A percentile compares a stretch with the other conserved stretches of the same genome.
phyloP scores from a whole-genome alignment of 306 rosid genomes.

The Sophora flavescens region DNA sequence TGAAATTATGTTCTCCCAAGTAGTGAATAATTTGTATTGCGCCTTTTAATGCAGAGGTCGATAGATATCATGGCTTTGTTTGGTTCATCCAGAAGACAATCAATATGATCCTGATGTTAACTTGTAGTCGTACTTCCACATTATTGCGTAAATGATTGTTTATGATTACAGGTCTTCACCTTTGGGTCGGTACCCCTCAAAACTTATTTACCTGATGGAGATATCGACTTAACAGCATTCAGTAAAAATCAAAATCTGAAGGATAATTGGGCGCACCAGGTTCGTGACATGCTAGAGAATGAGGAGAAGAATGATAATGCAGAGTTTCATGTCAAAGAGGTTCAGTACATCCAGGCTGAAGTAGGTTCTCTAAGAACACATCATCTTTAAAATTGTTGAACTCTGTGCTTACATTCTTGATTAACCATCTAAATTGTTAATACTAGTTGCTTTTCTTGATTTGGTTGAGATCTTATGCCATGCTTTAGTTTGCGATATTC shows the following conservation, averaged over 20 bases:
- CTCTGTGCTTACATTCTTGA: slow-evolving; percentile 18
- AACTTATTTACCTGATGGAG: slow-evolving; percentile 99
- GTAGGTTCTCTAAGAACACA: slow-evolving; percentile 57
- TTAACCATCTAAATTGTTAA: slow-evolving; percentile 16
- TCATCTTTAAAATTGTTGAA: slow-evolving; percentile 32
- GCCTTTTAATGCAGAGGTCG: slow-evolving; percentile 21
- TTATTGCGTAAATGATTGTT: slow-evolving; percentile 25
- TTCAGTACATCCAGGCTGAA: slow-evolving; percentile 99
- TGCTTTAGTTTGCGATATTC: slow-evolving; percentile 36
- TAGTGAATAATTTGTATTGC: slow-evolving; percentile 3
- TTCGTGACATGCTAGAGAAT: slow-evolving; percentile 86
- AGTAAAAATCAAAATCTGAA: slow-evolving; percentile 81
- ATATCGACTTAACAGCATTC: slow-evolving; percentile 94
- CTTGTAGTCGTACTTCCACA: not conserved
- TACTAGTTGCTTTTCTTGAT: slow-evolving; percentile 34
- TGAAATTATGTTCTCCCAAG: slow-evolving; percentile 17
- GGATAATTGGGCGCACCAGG: slow-evolving; percentile 96
- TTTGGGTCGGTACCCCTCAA: slow-evolving; percentile 99
- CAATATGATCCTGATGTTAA: not conserved
- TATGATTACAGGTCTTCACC: slow-evolving; percentile 77
- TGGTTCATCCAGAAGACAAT: slow-evolving; percentile 22
- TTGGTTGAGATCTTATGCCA: slow-evolving; percentile 4
- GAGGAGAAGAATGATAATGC: slow-evolving; percentile 97
- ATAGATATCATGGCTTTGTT: not conserved
- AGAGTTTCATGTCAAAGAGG: slow-evolving; percentile 93